Evolutionary conservation across 1,284 basidiomycete genomes (phyloP), one percentile per base, ranked within the genome.

Genomic region (Ustilago vetiveriae): DNA sequence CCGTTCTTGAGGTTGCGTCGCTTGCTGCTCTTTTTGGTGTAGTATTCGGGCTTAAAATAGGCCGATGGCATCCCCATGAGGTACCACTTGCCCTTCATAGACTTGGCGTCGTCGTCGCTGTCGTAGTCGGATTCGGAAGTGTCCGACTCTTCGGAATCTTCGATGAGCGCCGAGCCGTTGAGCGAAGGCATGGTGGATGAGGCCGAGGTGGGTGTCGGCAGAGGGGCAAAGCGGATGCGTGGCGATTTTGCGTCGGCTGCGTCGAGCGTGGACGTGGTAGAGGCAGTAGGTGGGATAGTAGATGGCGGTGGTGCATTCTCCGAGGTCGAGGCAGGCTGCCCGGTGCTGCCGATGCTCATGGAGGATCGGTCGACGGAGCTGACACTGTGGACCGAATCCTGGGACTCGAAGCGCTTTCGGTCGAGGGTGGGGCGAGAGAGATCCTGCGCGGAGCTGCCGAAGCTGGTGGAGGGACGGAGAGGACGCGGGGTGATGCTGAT

Each of bases 21-120:
- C 33, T 56, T 49, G 42, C 47, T 48, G 45, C 41, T 50, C 48
- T 72, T 66, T 44, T 47, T 33, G 13, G 63, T 62, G 48, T 71
- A 71, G 49, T 69, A 62, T 22, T 68, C 43, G 0, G 74, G 62
- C 54, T 69, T 77, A 62, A 77, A 77, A 23, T 68, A 52, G n/a
- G 67, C 60, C 8, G 73, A 56, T 2, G 75, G 72, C 72, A 78
- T 76, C 26, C 74, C 74, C 75, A 78, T 78, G 27, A 78, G 49
- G 39, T 78, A 78, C 76, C 72, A 76, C 33, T 75, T 76, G 33
- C 75, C 60, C 55, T 74, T 75, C 42, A 59, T 54, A 11, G 52
- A 47, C 44, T 54, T 50, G 52, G 51, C 41, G 13, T 42, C 72
- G 27, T 62, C 70, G 17, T 58, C 59, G 45, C 66, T 55, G 35